These are phyloP conservation scores for Penicillium janthinellum DNA, from an alignment of 2,329 filamentous ascomycete genomes.

Conservation along the genomic window DNA sequence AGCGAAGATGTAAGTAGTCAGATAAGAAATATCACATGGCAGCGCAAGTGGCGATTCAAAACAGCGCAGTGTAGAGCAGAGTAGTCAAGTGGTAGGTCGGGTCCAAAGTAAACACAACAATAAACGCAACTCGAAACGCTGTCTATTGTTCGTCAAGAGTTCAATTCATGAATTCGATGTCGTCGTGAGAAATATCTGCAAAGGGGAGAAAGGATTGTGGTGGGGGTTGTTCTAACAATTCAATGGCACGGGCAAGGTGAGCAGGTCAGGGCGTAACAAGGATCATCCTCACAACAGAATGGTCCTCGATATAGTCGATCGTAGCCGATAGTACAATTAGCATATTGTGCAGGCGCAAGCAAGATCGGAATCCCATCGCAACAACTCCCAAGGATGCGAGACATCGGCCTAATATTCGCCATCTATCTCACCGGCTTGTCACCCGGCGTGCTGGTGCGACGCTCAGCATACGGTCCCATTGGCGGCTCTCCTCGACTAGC, in stretches of 20 bases:
- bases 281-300: background rate
- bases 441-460: conserved; percentile 24
- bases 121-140: conserved; percentile 26
- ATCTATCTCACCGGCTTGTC: conserved; percentile 9
- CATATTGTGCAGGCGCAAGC: too few species aligned
- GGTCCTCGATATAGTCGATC: background rate
- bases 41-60: background rate
- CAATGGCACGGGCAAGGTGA: too few species aligned
- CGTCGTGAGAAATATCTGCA: conserved; percentile 5
- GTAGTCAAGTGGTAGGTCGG: background rate
- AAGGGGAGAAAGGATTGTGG: background rate
- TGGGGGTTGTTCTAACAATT: background rate
- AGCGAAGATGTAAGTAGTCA: background rate
- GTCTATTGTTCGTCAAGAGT: conserved; percentile 36
- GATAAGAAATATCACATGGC: background rate
- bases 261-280: background rate
- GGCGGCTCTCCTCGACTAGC: conserved; percentile 27
- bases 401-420: background rate
- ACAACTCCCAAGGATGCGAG: background rate
- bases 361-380: too few species aligned
- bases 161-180: conserved; percentile 21
- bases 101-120: conserved; percentile 15
- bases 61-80: background rate
- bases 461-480: conserved; percentile 21
- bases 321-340: too few species aligned